Evolutionary conservation across 805 yeast species (phyloP), one percentile per base, ranked within the genome.

Genomic region (Teunomyces pallodes): DNA sequence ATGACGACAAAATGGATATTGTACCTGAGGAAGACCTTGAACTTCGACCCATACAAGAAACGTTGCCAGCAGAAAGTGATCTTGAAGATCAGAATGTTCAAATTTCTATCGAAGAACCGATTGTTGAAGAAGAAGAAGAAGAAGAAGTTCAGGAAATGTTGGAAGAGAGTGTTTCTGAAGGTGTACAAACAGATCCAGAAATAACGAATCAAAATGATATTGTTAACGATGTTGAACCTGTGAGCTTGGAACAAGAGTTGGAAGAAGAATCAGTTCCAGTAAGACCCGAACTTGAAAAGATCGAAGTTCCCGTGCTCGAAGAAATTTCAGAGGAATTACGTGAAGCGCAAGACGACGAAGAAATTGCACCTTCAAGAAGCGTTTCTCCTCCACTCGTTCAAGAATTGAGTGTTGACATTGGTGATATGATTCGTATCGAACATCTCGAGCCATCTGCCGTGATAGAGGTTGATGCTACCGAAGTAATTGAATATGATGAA

Each of bases 271-370:
- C 35, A 13, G 35, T 32, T 32, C 10, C 17, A 9, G 4, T 32
- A 8, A 14, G 2, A 5, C 12, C n/a, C 1, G 14, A 20, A 12
- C 9, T 24, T 7, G 16, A 38, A 13, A 16, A 20, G 9, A 38
- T 38, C 13, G 41, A 38, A 26, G 30, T 38, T 8, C 43, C 43
- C 10, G 24, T 26, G 6, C 43, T 41, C n/a, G 43, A 41, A 8
- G 35, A 41, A 14, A 28, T 41, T 9, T 26, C 43, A 4, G 26
- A 41, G 14, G 17, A 38, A 9, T 26, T 26, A 36, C 13, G 26
- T 10, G 39, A 36, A n/a, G 14, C 6, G 20, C 30, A 38, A 3
- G 30, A 24, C 12, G 9, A 9, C 10, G 17, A 24, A 4, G 17
- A 38, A n/a, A 16, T 24, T 8, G 13, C 29, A 6, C 17, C n/a